Evolutionary conservation across 768 basidiomycete genomes (phyloP).

Genomic region (Tylopilus plumbeoviolaceoides): DNA sequence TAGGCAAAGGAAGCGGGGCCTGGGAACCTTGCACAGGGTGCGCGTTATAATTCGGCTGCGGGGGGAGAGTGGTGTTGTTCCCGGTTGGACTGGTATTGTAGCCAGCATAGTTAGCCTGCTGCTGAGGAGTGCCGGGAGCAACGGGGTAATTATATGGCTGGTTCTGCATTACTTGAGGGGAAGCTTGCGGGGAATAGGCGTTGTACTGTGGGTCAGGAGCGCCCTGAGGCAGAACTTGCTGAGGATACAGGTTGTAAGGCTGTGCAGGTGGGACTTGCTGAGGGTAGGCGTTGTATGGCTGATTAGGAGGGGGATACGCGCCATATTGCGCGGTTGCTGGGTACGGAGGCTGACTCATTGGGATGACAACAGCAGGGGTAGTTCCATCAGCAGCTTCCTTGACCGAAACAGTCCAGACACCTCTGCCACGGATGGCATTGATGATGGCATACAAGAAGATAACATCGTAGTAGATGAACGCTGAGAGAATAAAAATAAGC

Average conservation of each 20-base stretch:
- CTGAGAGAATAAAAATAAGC: slow-evolving; percentile 6
- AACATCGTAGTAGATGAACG: slow-evolving; percentile 23
- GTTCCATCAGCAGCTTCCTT: slow-evolving; percentile 9
- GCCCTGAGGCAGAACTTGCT: slow-evolving; percentile 3
- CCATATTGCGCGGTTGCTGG: slow-evolving; percentile 5
- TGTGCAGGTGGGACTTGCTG: slow-evolving; percentile 9
- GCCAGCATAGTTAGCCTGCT: slow-evolving; percentile 1
- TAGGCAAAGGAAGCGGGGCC: not conserved
- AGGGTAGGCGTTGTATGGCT: slow-evolving; percentile 8
- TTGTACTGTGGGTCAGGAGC: slow-evolving; percentile 1
- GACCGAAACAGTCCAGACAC: slow-evolving; percentile 25
- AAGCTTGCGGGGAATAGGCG: slow-evolving; percentile 2
- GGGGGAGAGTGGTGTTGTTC: slow-evolving; percentile 3
- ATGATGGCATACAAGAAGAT: slow-evolving; percentile 23
- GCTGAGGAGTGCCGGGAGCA: not conserved
- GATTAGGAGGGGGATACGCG: slow-evolving; percentile 7
- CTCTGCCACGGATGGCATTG: slow-evolving; percentile 17
- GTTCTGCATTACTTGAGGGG: not conserved
- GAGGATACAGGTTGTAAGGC: slow-evolving; percentile 6
- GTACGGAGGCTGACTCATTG: slow-evolving; percentile 10
- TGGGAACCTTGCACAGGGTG: slow-evolving; percentile 7
- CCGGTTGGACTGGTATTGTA: slow-evolving; percentile 7
- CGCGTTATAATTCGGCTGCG: slow-evolving; percentile 15
- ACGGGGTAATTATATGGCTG: too few relatives aligned
- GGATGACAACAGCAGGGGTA: not conserved